Conservation (phyloP, 805 yeast genomes). For the Schizosaccharomyces octosporus region DNA sequence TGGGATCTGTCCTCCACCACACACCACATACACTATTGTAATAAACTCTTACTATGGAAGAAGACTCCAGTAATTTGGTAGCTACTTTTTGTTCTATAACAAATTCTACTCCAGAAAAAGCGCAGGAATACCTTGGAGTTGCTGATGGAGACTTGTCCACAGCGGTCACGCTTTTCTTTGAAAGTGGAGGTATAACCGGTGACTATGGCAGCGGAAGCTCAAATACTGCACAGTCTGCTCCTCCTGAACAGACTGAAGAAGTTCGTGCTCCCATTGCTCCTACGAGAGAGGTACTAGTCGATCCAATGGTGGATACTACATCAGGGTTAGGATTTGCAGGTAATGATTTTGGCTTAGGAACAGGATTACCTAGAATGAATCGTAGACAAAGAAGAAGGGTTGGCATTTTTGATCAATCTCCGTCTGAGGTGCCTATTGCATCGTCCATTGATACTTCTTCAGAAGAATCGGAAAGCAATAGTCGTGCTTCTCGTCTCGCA, state of each 20-base stretch:
- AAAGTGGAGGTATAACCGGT: slow-evolving; percentile 19
- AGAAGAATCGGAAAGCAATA: slow-evolving; percentile 17
- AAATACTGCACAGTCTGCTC: slow-evolving; percentile 5
- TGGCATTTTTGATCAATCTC: slow-evolving; percentile 29
- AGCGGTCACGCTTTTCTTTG: slow-evolving; percentile 67
- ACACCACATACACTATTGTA: neutral
- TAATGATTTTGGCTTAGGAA: neutral
- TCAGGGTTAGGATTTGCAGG: neutral
- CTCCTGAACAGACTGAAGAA: slow-evolving; percentile 10
- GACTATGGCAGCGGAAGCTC: slow-evolving; percentile 6
- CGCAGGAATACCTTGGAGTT: slow-evolving; percentile 55
- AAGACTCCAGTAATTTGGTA: neutral
- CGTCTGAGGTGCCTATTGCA: slow-evolving; percentile 5
- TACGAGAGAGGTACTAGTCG: slow-evolving; percentile 52
- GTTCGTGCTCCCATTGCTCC: slow-evolving; percentile 64
- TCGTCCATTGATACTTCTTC: slow-evolving; percentile 4
- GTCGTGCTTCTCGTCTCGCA: slow-evolving; percentile 48
- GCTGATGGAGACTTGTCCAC: slow-evolving; percentile 54
- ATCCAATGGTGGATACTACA: slow-evolving; percentile 12
- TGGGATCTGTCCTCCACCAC: neutral
- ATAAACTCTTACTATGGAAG: neutral
- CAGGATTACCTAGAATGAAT: slow-evolving; percentile 5
- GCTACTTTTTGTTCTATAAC: slow-evolving; percentile 69
- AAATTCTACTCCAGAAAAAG: slow-evolving; percentile 41
- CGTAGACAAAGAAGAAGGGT: slow-evolving; percentile 4